Base-by-base conservation (phyloP, 2,329 filamentous ascomycete genomes). In the Basipetospora sp. region DNA sequence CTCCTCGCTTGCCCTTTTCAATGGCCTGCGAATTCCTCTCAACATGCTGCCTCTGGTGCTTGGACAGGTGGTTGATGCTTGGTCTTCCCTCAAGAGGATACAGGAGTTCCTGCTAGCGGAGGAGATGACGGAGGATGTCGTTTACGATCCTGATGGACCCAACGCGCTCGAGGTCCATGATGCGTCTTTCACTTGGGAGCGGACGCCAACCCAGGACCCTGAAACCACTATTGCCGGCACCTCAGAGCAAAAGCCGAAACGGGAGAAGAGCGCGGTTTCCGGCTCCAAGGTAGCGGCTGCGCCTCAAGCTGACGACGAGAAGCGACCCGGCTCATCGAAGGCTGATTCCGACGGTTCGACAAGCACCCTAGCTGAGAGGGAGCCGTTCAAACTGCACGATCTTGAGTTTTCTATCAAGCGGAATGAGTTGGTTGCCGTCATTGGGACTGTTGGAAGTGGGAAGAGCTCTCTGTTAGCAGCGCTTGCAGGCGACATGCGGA, bases 1-100 rank as follows among this genome's bases (percentile, higher is more conserved):
- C 61, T 94, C 88, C 0, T 96, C 88, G 0, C 67, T 96, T 11
- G 88, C 88, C 1, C 62, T 96, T 6, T 98, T 96, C 69, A 96
- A 96, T 55, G 77, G 81, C 4, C 68, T 98, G 31, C 77, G 90
- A 30, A 74, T 94, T 56, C 90, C 90, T 1, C 69, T 98, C 37
- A 96, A 94, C 51, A 59, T 94, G 50, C 64, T 96, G 2, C 88
- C 88, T 0, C 60, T 94, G 44, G 82, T 94, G 31, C 77, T 96
- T 47, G 83, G 86, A 22, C 86, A 93, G 54, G 74, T 86, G 2
- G 83, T 87, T 11, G 90, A 98, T 58, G 90, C 86, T 1, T 86
- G 80, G 66, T 80, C 81, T 1, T 93, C 87, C 0, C 51, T 94
- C 5, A 71, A 77, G 42, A 80, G 90, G 42, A 87, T 96, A 25